A percentile compares a stretch with the other conserved stretches of the same genome.
Evolutionary conservation across 805 yeast species (phyloP).

Genomic region (Kluyveromyces wickerhamii): DNA sequence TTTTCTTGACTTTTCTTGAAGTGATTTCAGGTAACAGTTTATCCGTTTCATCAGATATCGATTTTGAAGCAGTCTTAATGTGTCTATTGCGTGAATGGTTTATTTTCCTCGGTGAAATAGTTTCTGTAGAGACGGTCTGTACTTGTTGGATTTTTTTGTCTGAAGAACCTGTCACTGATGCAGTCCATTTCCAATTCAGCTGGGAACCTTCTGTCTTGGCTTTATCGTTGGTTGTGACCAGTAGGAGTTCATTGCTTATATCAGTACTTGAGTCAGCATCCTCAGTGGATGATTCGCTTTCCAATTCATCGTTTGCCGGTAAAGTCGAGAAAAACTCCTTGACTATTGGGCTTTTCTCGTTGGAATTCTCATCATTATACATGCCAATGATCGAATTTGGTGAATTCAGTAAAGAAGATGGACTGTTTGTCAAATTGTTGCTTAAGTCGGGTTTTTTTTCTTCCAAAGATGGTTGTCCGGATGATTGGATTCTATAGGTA

Average conservation of each 20-base stretch:
- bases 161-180: slow-evolving; percentile 5
- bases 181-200: slow-evolving; percentile 1
- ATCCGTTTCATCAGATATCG: neutral
- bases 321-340: slow-evolving; percentile 1
- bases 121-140: neutral
- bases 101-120: slow-evolving; percentile 5
- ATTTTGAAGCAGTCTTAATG: neutral
- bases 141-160: slow-evolving; percentile 9
- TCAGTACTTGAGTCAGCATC: neutral
- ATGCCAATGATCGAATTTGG: slow-evolving; percentile 4
- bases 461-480: slow-evolving; percentile 7
- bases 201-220: neutral
- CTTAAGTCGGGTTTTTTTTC: neutral
- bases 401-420: neutral
- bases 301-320: slow-evolving; percentile 1
- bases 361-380: slow-evolving; percentile 1
- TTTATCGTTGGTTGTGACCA: neutral
- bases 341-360: slow-evolving; percentile 1
- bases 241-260: neutral
- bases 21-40: neutral
- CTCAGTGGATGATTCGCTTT: neutral
- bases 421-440: neutral
- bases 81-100: slow-evolving; percentile 10
- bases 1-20: neutral
- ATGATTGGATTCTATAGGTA: slow-evolving; percentile 38